Evolutionary conservation across 2,329 filamentous ascomycete genomes (phyloP).

Genomic region (Fusarium humuli): DNA sequence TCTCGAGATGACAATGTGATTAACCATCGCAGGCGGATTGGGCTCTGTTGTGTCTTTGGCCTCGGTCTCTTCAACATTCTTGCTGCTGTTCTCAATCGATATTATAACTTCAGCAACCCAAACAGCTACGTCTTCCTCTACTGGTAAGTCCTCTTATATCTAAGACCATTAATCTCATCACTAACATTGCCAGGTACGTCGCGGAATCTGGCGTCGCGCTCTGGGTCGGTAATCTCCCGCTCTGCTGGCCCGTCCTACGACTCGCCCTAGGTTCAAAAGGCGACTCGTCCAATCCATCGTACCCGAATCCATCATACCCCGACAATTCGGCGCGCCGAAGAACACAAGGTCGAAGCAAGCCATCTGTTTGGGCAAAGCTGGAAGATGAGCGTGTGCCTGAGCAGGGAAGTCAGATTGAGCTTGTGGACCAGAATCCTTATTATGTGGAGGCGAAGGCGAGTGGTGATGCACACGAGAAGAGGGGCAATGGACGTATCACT

Average conservation of each 20-base stretch:
- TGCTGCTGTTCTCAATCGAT: slow-evolving; percentile 69
- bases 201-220: slow-evolving; percentile 69
- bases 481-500: slow-evolving; percentile 39
- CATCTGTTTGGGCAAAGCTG: slow-evolving; percentile 48
- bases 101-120: slow-evolving; percentile 68
- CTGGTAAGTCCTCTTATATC: slow-evolving; percentile 52
- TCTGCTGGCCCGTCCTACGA: slow-evolving; percentile 68
- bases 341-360: slow-evolving; percentile 31
- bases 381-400: slow-evolving; percentile 46
- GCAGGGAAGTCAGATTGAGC: slow-evolving; percentile 49
- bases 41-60: slow-evolving; percentile 66
- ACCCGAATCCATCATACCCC: slow-evolving; percentile 37
- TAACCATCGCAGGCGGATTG: slow-evolving; percentile 57
- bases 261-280: slow-evolving; percentile 50
- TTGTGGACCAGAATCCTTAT: slow-evolving; percentile 38
- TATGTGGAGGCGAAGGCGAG: slow-evolving; percentile 13
- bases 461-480: slow-evolving; percentile 1
- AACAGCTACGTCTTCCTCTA: slow-evolving; percentile 68
- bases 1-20: rapidly evolving
- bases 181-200: slow-evolving; percentile 54
- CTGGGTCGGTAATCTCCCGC: slow-evolving; percentile 70
- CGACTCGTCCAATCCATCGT: slow-evolving; percentile 42
- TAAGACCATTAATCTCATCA: not conserved
- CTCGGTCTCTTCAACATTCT: slow-evolving; percentile 68
- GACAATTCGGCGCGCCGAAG: slow-evolving; percentile 38